Evolutionary conservation across 345 rosid genomes (phyloP).

Genomic region (Euphorbia pulcherrima): DNA sequence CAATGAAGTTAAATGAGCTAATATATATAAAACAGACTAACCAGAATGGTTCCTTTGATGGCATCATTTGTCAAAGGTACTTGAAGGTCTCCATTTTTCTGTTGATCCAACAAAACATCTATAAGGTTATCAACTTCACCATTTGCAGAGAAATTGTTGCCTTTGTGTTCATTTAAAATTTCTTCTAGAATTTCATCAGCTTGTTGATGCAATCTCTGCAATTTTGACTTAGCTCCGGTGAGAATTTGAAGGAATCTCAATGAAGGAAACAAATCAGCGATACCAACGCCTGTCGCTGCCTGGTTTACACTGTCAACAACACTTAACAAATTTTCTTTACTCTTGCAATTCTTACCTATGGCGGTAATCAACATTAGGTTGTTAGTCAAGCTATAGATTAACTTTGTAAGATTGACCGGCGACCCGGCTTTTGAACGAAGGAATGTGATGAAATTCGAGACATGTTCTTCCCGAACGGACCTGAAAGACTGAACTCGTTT

Average conservation of each 20-base stretch:
- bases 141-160: neutral
- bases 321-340: conserved; percentile 20
- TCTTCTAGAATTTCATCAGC: conserved; percentile 7
- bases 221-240: neutral
- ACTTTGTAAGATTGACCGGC: conserved; percentile 20
- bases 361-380: conserved; percentile 21
- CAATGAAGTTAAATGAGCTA: too few relatives aligned
- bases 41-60: conserved; percentile 22
- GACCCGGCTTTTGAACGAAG: conserved; percentile 15
- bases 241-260: neutral
- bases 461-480: conserved; percentile 3
- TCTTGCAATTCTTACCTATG: conserved; percentile 25
- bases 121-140: neutral
- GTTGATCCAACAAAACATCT: conserved; percentile 20
- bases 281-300: conserved; percentile 20
- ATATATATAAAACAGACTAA: neutral
- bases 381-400: conserved; percentile 9
- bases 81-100: conserved; percentile 7
- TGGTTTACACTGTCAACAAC: neutral
- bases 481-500: too few relatives aligned
- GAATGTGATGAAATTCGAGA: neutral
- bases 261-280: conserved; percentile 26
- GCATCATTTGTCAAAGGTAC: neutral
- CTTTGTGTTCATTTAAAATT: conserved; percentile 12
- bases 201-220: neutral